Evolutionary conservation across 2,329 filamentous ascomycete genomes (phyloP), one percentile per base, ranked within the genome.

Genomic region (Exophiala dermatitidis): DNA sequence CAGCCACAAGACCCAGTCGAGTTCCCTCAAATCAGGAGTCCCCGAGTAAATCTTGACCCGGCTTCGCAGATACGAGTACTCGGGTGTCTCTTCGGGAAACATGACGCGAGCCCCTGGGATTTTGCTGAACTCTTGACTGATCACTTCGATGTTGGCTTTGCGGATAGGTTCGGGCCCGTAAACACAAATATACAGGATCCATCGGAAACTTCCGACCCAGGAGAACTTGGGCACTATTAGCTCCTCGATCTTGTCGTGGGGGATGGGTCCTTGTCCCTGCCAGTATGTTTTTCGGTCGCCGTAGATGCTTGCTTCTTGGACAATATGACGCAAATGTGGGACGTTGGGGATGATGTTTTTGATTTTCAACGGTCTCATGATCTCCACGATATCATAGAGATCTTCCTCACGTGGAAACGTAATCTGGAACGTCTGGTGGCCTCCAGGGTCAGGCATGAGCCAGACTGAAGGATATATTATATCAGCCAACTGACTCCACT

Each of bases 401-500:
- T 79, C 74, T 36, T 77, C 73, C 33, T 78, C 76, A 33, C 67
- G 69, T 0, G 72, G 71, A 33, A 79, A 72, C 0, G 74, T 77
- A 58, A 72, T 66, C 38, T 71, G 57, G 46, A 70, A 70, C 7
- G 65, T 65, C 65, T 77, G 73, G 54, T 75, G 74, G 1, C 73
- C 75, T 6, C 71, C 74, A 0, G 75, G 75, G 43, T 77, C 77
- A 1, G 73, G 72, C 77, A 80, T 79, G 33, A 81, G 67, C 66
- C 69, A 73, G 59, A 80, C 19, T 19, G 19, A 19, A 19, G 19
- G 19, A 19, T 19, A 19, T 19, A 19, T 19, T 19, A 19, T 19
- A 19, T 19, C 19, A 19, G 19, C 19, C 19, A 19, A 19, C 19
- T 19, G 19, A 19, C 19, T 19, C 19, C 19, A 19, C 19, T 19